Percentiles rank a stretch among this genome's conserved stretches.
phyloP scores from a whole-genome alignment of 2,329 filamentous ascomycete genomes.

The Pseudocercospora fijiensis region DNA sequence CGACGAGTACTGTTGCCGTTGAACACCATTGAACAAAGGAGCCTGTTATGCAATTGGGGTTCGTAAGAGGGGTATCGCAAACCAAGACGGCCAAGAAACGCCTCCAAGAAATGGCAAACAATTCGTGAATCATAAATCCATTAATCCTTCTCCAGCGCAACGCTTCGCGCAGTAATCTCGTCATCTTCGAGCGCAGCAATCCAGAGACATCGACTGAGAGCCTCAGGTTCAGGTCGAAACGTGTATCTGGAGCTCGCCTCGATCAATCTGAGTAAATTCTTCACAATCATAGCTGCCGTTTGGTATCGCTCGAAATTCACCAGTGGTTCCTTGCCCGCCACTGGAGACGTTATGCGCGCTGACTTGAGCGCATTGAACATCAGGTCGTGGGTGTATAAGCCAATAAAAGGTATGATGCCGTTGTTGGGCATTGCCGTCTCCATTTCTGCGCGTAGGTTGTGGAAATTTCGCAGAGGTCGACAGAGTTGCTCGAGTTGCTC shows the following conservation, averaged over 20 bases:
- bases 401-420: constrained; percentile 81
- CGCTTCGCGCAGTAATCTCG: constrained; percentile 57
- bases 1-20: neutral
- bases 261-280: constrained; percentile 73
- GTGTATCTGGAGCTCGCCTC: constrained; percentile 74
- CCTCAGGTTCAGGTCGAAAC: constrained; percentile 72
- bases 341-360: constrained; percentile 61
- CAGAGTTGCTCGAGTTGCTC: constrained; percentile 69
- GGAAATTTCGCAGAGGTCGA: constrained; percentile 75
- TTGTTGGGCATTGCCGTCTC: constrained; percentile 59
- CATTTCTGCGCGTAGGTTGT: constrained; percentile 76
- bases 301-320: constrained; percentile 84
- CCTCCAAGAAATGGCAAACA: neutral
- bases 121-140: neutral
- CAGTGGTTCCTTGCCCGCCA: constrained; percentile 57
- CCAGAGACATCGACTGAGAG: constrained; percentile 82
- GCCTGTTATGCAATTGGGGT: neutral
- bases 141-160: constrained; percentile 31
- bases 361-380: constrained; percentile 79
- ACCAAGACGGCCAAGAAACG: neutral
- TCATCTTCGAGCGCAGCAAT: constrained; percentile 72
- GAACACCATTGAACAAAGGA: neutral
- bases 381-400: constrained; percentile 76
- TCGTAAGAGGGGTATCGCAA: neutral
- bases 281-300: constrained; percentile 72